Evolutionary conservation across 202 grass and related monocot genomes (phyloP).

Genomic region (Musa balbisiana): DNA sequence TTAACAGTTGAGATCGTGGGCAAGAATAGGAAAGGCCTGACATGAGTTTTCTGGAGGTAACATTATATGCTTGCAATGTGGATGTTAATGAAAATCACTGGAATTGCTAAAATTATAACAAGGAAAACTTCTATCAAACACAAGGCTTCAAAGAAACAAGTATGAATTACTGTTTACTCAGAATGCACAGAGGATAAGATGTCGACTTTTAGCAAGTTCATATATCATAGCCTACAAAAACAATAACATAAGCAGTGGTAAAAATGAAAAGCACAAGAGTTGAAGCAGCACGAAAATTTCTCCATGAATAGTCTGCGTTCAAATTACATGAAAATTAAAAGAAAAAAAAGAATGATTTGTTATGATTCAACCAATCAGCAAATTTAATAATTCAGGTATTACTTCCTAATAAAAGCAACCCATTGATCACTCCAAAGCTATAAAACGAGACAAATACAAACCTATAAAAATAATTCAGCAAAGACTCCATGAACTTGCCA

Average conservation of each 20-base stretch:
- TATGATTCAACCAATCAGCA: neutral
- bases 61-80: neutral
- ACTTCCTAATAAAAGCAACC: neutral
- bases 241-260: neutral
- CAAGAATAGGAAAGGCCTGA: neutral
- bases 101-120: neutral
- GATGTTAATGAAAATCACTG: neutral
- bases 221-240: too few species aligned
- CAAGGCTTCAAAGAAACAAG: neutral
- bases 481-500: conserved; percentile 57
- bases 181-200: too few species aligned
- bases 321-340: neutral
- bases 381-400: neutral
- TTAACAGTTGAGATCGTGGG: neutral
- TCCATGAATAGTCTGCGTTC: neutral
- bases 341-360: neutral
- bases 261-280: neutral
- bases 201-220: too few species aligned
- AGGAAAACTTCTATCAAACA: neutral
- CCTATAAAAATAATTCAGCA: conserved; percentile 76
- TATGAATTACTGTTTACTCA: too few species aligned
- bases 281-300: neutral
- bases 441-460: conserved; percentile 25
- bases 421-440: neutral
- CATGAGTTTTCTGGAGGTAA: neutral